Evolutionary conservation across 2,329 filamentous ascomycete species (phyloP).

Genomic region (Colletotrichum spinosum): DNA sequence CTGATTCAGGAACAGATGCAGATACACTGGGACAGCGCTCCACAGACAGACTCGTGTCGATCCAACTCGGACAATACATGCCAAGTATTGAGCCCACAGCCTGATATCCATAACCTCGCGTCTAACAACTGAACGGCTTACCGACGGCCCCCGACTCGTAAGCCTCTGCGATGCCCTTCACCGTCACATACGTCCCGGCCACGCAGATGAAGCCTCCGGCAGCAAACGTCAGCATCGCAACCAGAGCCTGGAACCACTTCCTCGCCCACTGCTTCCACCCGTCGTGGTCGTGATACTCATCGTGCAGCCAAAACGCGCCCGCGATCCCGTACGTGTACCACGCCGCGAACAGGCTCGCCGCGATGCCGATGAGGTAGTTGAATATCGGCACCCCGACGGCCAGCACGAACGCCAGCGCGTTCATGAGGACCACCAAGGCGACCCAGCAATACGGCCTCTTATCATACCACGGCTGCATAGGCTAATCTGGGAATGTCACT

Average conservation of each 20-base stretch:
- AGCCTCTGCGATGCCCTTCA: constrained; percentile 47
- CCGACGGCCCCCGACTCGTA: constrained; percentile 36
- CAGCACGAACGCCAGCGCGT: constrained; percentile 55
- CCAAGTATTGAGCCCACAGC: too few species aligned
- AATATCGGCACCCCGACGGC: constrained; percentile 64
- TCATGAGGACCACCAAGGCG: constrained; percentile 57
- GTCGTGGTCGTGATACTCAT: constrained; percentile 56
- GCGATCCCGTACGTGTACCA: constrained; percentile 67
- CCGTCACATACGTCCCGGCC: constrained; percentile 61
- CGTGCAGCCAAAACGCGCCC: constrained; percentile 64
- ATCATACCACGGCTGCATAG: constrained; percentile 5
- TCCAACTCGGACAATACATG: too few species aligned
- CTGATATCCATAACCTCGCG: too few species aligned
- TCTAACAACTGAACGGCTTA: constrained; percentile 28
- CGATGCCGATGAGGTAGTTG: constrained; percentile 64
- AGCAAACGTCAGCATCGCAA: constrained; percentile 55
- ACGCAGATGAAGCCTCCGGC: constrained; percentile 61
- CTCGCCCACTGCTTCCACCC: constrained; percentile 51
- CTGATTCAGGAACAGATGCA: too few species aligned
- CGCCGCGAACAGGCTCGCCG: constrained; percentile 61
- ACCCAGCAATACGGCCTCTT: constrained; percentile 50
- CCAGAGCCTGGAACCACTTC: constrained; percentile 50
- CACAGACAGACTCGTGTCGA: too few species aligned
- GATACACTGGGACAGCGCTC: too few species aligned
- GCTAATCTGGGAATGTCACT: constrained; percentile 18